A percentile compares a stretch with the other conserved stretches of the same genome.
Conservation (phyloP, 2,329 filamentous ascomycete genomes). For the Hortaea sp. region DNA sequence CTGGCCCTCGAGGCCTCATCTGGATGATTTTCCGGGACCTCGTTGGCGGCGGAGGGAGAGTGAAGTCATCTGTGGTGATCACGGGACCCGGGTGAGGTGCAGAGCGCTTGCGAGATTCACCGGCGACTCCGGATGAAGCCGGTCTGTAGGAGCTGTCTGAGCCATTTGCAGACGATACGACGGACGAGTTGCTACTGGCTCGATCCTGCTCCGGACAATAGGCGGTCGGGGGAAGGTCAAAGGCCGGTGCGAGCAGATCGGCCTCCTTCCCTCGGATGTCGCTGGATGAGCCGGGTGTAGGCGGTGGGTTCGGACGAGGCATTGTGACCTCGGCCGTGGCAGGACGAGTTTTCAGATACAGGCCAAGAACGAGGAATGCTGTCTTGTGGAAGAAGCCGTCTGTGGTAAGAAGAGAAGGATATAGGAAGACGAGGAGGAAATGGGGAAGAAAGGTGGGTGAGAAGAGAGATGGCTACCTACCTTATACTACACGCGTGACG, state of each 20-base stretch:
- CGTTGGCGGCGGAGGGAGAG: conserved; percentile 83
- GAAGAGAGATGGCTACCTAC: too few relatives aligned
- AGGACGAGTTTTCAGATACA: too few relatives aligned
- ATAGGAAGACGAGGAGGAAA: too few relatives aligned
- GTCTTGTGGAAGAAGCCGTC: too few relatives aligned
- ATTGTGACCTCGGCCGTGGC: conserved; percentile 33
- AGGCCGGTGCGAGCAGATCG: conserved; percentile 54
- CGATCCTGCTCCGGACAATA: conserved; percentile 36
- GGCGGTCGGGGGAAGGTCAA: conserved; percentile 69
- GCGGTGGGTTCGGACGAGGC: conserved; percentile 57
- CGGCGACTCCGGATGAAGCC: conserved; percentile 34
- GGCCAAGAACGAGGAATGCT: too few relatives aligned
- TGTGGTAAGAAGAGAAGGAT: too few relatives aligned
- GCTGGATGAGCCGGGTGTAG: conserved; percentile 69
- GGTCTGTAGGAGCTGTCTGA: conserved; percentile 44
- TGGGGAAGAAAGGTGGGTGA: too few relatives aligned
- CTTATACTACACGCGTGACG: too few relatives aligned
- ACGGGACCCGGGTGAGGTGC: conserved; percentile 17
- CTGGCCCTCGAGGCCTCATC: conserved; percentile 63
- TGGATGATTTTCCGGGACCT: conserved; percentile 93
- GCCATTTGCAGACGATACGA: conserved; percentile 33
- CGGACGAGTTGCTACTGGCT: conserved; percentile 39
- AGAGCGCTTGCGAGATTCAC: conserved; percentile 24
- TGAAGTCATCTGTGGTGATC: conserved; percentile 53
- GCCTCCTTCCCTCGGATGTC: conserved; percentile 66